Percentiles rank a stretch among this genome's conserved stretches.
These are phyloP conservation scores for Paecilomyces dactylethromorphus DNA, from an alignment of 2,329 filamentous ascomycete species.

Conservation along the genomic window DNA sequence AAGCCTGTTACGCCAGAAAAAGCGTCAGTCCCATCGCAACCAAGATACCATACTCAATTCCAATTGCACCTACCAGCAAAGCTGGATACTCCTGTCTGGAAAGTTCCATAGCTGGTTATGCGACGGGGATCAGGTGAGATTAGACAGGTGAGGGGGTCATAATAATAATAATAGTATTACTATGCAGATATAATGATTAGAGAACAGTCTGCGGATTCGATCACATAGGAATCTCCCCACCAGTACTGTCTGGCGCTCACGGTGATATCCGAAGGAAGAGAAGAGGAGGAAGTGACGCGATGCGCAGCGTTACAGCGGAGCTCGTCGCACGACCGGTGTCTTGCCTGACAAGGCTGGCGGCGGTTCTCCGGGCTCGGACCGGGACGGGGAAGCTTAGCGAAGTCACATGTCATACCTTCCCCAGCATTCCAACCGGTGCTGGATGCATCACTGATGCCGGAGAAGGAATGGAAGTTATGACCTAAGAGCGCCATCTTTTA, in stretches of 20 bases:
- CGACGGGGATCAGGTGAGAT: constrained; percentile 11
- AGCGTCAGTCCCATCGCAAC: constrained; percentile 9
- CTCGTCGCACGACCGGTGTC: constrained; percentile 2
- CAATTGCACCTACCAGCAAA: constrained; percentile 67
- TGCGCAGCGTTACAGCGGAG: constrained; percentile 9
- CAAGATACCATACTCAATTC: constrained; percentile 12
- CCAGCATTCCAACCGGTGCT: neutral
- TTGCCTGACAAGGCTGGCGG: constrained; percentile 18
- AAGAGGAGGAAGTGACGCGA: constrained; percentile 11
- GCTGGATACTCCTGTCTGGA: constrained; percentile 86
- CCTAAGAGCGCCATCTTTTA: neutral
- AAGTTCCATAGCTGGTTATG: constrained; percentile 57
- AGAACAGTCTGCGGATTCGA: constrained; percentile 2
- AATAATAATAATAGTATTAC: constrained; percentile 19
- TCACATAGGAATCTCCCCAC: neutral
- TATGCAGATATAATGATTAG: constrained; percentile 6
- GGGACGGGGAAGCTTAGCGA: neutral
- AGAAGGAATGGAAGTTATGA: neutral
- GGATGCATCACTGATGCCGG: neutral
- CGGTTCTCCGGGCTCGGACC: constrained; percentile 2
- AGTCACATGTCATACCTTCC: neutral
- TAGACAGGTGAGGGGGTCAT: constrained; percentile 22
- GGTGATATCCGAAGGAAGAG: constrained; percentile 1
- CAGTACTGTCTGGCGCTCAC: neutral
- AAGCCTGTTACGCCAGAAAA: constrained; percentile 50